Base-by-base conservation (phyloP, 805 yeast genomes). In the Candida gorgasii region DNA sequence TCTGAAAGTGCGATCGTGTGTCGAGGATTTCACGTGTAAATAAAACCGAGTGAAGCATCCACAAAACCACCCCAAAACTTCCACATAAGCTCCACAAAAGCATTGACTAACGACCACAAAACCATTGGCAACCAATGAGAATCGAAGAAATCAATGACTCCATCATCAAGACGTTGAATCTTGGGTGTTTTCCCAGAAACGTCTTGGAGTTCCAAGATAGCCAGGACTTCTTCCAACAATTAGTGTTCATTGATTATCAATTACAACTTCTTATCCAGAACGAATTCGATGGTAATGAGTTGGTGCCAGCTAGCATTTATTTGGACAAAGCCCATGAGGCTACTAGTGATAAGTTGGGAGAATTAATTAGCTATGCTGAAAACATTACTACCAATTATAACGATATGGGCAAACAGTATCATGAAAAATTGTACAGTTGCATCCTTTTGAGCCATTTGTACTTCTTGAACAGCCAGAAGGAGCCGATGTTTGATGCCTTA, bases 171-270 rank as follows among this genome's bases (percentile, higher is more conserved):
- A 59, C 65, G 4, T 56, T 70, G 41, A 55, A 54, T 35, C 47
- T 67, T 29, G 73, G 74, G 16, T 54, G 66, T 36, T 70, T 69
- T 37, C 76, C 76, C 8, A 50, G 45, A 40, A 48, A 61, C 23
- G 68, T 68, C 26, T 46, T 55, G 27, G 54, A 50, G n/a, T 65
- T 57, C 43, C 63, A 64, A 46, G 65, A 65, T 15, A 59, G 67
- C 8, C 61, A 58, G 28, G 61, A 58, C 29, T 60, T 57, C 34
- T 55, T 70, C 45, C 59, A 61, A 39, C 72, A 61, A 42, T 48
- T 67, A 18, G 50, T 63, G 6, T 68, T 60, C 39, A 50, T 67
- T 26, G 76, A 70, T 46, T 62, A 65, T 51, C 67, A 67, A 49
- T 54, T 68, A 34, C 72, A 64, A 40, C 42, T 58, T 5, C 47